phyloP scores from a whole-genome alignment of 345 rosid genomes.

The Populus pruinosa region DNA sequence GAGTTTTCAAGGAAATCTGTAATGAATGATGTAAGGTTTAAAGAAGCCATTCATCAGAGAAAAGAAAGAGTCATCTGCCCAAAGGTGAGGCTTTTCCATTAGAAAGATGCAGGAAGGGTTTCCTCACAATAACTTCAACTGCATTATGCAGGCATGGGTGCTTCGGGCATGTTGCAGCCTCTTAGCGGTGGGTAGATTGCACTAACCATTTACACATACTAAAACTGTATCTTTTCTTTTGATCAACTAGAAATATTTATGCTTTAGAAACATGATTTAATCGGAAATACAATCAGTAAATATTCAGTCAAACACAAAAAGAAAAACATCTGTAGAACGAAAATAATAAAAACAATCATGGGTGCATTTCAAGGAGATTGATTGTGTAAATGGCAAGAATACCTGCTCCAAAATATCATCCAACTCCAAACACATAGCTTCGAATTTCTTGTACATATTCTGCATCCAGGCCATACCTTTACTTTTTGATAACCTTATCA shows the following conservation, averaged over 20 bases:
- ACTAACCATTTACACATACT: background rate
- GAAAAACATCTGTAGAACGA: background rate
- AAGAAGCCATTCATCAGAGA: background rate
- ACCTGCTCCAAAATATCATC: slow-evolving; percentile 33
- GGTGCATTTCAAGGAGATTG: background rate
- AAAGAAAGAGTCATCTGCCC: background rate
- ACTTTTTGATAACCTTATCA: slow-evolving; percentile 14
- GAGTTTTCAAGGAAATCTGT: background rate
- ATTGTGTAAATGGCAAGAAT: background rate
- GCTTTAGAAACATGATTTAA: background rate
- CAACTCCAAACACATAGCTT: slow-evolving; percentile 26
- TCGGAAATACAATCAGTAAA: background rate
- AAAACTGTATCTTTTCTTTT: background rate
- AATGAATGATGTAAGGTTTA: background rate
- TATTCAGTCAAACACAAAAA: background rate
- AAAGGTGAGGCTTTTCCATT: background rate
- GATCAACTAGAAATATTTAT: background rate
- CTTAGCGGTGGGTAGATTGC: background rate
- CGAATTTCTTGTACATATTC: slow-evolving; percentile 28
- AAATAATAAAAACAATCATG: background rate
- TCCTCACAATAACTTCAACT: background rate
- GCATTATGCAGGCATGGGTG: background rate
- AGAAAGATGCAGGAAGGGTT: background rate
- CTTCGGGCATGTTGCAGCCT: background rate
- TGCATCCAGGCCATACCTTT: slow-evolving; percentile 29